These are phyloP conservation scores for Penicillium paxilli DNA, from an alignment of 495 filamentous ascomycete species.

Conservation along the genomic window DNA sequence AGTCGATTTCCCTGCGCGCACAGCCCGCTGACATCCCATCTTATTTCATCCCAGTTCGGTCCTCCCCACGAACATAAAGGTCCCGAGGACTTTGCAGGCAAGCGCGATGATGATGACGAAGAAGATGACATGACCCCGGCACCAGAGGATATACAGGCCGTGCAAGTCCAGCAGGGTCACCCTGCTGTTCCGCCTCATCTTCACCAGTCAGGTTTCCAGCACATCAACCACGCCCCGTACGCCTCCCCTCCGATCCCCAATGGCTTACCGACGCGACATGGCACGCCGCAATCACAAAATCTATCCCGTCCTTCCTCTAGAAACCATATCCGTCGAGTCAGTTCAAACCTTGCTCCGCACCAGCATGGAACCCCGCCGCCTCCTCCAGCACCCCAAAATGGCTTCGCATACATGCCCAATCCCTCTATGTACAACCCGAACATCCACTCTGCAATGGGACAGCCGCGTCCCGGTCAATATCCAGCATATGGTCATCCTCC, in stretches of 20 bases:
- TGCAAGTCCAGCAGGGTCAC: conserved; percentile 44
- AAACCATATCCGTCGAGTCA: conserved; percentile 72
- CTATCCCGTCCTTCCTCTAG: conserved; percentile 80
- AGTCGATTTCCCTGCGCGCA: too few relatives aligned
- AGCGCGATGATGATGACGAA: conserved; percentile 81
- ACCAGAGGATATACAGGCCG: conserved; percentile 54
- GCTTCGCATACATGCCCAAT: conserved; percentile 82
- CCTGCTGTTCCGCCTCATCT: conserved; percentile 70
- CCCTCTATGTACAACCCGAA: conserved; percentile 83
- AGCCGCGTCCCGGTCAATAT: conserved; percentile 48
- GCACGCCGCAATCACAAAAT: conserved; percentile 76
- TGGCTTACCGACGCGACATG: conserved; percentile 68
- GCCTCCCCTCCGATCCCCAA: conserved; percentile 88
- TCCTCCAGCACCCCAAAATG: conserved; percentile 65
- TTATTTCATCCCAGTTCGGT: conserved; percentile 75
- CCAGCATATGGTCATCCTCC: conserved; percentile 45
- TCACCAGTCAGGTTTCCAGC: conserved; percentile 72
- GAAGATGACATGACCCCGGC: conserved; percentile 73
- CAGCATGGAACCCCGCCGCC: conserved; percentile 59
- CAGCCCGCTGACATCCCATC: conserved; percentile 1
- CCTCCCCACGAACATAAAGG: conserved; percentile 95
- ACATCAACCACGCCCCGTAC: conserved; percentile 84
- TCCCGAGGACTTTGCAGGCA: conserved; percentile 85
- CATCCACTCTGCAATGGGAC: conserved; percentile 44
- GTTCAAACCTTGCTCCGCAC: conserved; percentile 71